Conservation (phyloP, 1,284 basidiomycete species). For the Gymnopus androsaceus region DNA sequence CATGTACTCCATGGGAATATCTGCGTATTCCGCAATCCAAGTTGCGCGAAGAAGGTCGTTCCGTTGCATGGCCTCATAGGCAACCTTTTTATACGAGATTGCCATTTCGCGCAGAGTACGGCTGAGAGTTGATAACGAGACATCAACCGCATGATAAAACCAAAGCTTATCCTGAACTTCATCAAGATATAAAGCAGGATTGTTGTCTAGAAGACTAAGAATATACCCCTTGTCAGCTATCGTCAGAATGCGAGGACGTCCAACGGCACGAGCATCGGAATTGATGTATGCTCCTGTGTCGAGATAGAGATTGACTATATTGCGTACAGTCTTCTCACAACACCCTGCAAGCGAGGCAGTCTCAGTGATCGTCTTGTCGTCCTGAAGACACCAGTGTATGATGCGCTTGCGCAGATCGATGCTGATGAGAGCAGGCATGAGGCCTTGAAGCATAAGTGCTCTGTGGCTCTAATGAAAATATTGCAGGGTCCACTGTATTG, state of each 20-base stretch:
- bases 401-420: too few species aligned
- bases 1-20: slow-evolving; percentile 25
- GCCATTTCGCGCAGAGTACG: slow-evolving; percentile 4
- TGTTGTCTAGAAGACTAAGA: slow-evolving; percentile 5
- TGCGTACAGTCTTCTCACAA: not conserved
- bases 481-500: too few species aligned
- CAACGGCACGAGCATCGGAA: not conserved
- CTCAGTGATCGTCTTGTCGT: too few species aligned
- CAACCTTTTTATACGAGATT: slow-evolving; percentile 25
- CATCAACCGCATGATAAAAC: slow-evolving; percentile 6
- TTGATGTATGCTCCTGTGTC: not conserved
- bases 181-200: slow-evolving; percentile 19
- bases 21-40: slow-evolving; percentile 28
- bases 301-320: not conserved
- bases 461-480: too few species aligned
- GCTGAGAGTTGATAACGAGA: slow-evolving; percentile 17
- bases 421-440: too few species aligned
- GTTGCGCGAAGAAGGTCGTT: slow-evolving; percentile 28
- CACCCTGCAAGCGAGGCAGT: not conserved
- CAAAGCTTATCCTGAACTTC: slow-evolving; percentile 18
- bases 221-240: slow-evolving; percentile 6
- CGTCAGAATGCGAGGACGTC: slow-evolving; percentile 2
- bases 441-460: too few species aligned
- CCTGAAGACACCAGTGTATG: too few species aligned
- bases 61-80: slow-evolving; percentile 26